Percentiles rank a stretch among this genome's conserved stretches.
Conservation (phyloP, 352 stramenopile genomes). For the Nothophytophthora sp. region DNA sequence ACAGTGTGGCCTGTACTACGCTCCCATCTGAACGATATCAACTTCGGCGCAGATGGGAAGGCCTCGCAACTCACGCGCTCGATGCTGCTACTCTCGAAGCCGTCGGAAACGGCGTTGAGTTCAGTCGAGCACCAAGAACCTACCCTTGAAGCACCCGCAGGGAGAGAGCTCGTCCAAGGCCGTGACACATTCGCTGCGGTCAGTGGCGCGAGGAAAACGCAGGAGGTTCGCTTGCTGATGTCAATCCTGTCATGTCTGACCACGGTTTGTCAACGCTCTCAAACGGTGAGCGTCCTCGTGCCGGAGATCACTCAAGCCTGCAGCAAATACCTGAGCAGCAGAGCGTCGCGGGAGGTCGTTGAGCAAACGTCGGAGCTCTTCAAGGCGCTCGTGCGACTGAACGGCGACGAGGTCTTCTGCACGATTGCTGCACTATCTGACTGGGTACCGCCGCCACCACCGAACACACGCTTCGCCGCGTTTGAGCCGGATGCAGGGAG, state of each 20-base stretch:
- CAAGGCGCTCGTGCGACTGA: conserved; percentile 43
- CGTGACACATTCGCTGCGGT: no score
- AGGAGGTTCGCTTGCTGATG: conserved; percentile 61
- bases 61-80: conserved; percentile 51
- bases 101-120: conserved; percentile 6
- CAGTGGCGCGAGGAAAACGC: conserved; percentile 42
- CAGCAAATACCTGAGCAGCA: conserved; percentile 43
- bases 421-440: conserved; percentile 43
- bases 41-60: conserved; percentile 26
- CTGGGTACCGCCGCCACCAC: conserved; percentile 55
- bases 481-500: conserved; percentile 29
- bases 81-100: conserved; percentile 58
- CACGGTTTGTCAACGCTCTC: conserved; percentile 40
- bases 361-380: conserved; percentile 45
- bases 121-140: no score
- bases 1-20: conserved; percentile 70
- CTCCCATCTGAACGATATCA: conserved; percentile 40
- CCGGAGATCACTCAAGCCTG: conserved; percentile 49
- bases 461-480: conserved; percentile 38
- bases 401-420: conserved; percentile 78
- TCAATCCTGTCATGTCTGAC: conserved; percentile 59
- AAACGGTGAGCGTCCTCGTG: conserved; percentile 55
- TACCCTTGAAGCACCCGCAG: no score
- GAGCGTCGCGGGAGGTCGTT: conserved; percentile 37
- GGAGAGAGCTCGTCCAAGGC: no score